Conservation (phyloP, 2,329 filamentous ascomycete genomes). For the Claviceps sp. region DNA sequence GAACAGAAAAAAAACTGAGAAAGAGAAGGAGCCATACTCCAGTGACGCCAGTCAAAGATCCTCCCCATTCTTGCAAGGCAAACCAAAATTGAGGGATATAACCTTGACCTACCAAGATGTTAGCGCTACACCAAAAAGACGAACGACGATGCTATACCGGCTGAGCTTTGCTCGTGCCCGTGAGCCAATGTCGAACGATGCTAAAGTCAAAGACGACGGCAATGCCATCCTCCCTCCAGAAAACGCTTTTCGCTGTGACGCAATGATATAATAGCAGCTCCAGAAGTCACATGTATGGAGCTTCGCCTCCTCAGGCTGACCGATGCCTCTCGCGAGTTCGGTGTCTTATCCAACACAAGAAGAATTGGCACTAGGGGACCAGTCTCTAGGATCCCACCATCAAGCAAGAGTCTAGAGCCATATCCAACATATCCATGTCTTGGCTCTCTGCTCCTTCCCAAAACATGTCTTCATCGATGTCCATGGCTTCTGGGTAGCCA, state of each 20-base stretch:
- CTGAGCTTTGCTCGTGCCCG: not conserved
- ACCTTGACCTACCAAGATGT: not conserved
- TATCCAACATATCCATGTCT: slow-evolving; percentile 40
- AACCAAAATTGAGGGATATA: not conserved
- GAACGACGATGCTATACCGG: not conserved
- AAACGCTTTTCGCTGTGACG: not conserved
- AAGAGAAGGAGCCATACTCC: not conserved
- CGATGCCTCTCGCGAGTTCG: not conserved
- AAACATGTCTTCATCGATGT: slow-evolving; percentile 41
- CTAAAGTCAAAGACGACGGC: slow-evolving; percentile 1
- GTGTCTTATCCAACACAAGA: not conserved
- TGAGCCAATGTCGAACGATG: slow-evolving; percentile 2
- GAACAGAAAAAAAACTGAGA: not conserved
- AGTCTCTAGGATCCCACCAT: slow-evolving; percentile 26
- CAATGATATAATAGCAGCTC: not conserved
- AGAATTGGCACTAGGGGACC: not conserved
- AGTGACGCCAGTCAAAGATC: slow-evolving; percentile 2
- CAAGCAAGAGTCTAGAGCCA: slow-evolving; percentile 43
- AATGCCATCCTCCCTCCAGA: not conserved
- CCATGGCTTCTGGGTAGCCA: slow-evolving; percentile 43
- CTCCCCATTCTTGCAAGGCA: not conserved
- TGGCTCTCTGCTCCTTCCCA: slow-evolving; percentile 48
- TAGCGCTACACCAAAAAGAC: slow-evolving; percentile 1
- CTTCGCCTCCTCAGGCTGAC: not conserved
- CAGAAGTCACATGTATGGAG: not conserved